Percentiles rank a stretch among this genome's conserved stretches.
Evolutionary conservation across 75 land plant genomes (phyloP).

Genomic region (Chamaecyparis obtusa): DNA sequence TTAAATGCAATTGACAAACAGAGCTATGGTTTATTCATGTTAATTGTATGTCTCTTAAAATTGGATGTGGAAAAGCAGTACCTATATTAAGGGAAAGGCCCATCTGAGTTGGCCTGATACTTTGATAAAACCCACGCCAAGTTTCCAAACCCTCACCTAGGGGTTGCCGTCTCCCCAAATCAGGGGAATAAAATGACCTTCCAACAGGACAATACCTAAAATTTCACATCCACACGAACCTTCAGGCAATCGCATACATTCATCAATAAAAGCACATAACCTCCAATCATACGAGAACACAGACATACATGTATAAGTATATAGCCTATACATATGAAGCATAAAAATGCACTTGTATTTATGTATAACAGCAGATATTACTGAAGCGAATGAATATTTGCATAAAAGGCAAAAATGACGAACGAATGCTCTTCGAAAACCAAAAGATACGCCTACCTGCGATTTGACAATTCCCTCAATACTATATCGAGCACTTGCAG

Average conservation of each 20-base stretch:
- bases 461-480: constrained; percentile 74
- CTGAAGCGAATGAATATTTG: not conserved
- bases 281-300: not conserved
- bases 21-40: not conserved
- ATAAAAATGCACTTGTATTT: not conserved
- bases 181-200: constrained; percentile 75
- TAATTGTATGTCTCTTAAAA: not conserved
- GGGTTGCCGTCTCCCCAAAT: constrained; percentile 48
- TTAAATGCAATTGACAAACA: not conserved
- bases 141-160: constrained; percentile 81
- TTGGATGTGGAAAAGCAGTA: constrained; percentile 3
- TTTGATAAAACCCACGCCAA: constrained; percentile 92
- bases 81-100: constrained; percentile 92
- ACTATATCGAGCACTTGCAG: constrained; percentile 91
- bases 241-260: no score
- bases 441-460: constrained; percentile 32
- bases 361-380: not conserved
- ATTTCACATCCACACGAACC: not conserved
- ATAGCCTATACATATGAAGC: not conserved
- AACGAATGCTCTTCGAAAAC: not conserved
- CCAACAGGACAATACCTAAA: constrained; percentile 70
- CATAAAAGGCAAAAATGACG: not conserved
- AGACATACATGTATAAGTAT: not conserved
- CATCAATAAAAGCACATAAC: not conserved
- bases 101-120: constrained; percentile 92